Base-by-base conservation (phyloP, 306 rosid genomes). In the Prunus fruticosa region DNA sequence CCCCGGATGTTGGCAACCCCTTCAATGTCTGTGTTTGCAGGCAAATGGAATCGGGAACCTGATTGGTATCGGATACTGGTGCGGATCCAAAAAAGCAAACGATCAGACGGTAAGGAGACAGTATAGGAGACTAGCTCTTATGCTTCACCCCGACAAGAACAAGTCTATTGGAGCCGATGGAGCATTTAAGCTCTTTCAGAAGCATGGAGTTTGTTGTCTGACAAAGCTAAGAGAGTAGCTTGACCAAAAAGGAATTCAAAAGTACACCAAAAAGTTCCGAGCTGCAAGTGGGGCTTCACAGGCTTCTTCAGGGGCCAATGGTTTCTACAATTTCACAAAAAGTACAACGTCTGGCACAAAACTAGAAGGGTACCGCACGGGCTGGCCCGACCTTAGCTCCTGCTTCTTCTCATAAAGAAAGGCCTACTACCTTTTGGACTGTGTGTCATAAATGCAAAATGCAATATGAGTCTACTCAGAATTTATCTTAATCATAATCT, bases 71-170 rank as follows among this genome's bases (percentile, higher is more conserved):
- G 92, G n/a, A 81, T 92, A 49, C 96, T 92, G 96, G 97, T 75
- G 86, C 82, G 32, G 84, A 86, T 47, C 88, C 90, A n/a, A n/a
- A 5, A 34, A 28, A 72, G 89, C 97, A 1, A 92, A 95, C 47
- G 97, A 92, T 27, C 97, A 92, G 67, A 78, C 87, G 1, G 87
- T 95, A 69, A 83, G 92, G 79, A 90, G 82, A 65, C 88, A 89
- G 14, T 95, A 90, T 70, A 88, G 96, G 89, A 95, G 89, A 83
- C 87, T 92, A 72, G 98, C 97, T 79, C 92, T 95, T 32, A 83
- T 82, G 88, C 97, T 92, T 84, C 98, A 95, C 76, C 98, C 98
- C 20, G 97, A 92, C 74, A 92, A 95, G 86, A 95, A 95, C 90
- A 95, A 95, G 82, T 84, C 97, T 5, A 6, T 89, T 1, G 97